A percentile compares a stretch with the other conserved stretches of the same genome.
phyloP scores from a whole-genome alignment of 495 filamentous ascomycete genomes.

The Chlorociboria aeruginascens region DNA sequence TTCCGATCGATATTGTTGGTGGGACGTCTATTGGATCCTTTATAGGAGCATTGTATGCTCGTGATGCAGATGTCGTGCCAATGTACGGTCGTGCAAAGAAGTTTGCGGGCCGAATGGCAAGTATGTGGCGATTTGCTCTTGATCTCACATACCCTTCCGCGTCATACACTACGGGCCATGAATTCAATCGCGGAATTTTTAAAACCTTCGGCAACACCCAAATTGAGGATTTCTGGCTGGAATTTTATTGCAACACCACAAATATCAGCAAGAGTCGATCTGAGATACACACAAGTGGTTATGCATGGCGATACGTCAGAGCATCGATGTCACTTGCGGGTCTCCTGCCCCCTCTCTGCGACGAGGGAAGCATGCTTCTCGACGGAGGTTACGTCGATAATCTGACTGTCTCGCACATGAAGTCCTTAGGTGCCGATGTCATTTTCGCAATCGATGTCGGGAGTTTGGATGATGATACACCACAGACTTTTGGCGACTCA shows the following conservation, averaged over 20 bases:
- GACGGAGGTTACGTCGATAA: slow-evolving; percentile 98
- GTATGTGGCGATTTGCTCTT: slow-evolving; percentile 92
- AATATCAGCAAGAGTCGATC: slow-evolving; percentile 85
- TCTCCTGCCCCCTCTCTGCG: slow-evolving; percentile 83
- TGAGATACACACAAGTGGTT: slow-evolving; percentile 88
- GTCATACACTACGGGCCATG: slow-evolving; percentile 95
- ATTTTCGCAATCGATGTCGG: slow-evolving; percentile 97
- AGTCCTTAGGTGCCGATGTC: slow-evolving; percentile 78
- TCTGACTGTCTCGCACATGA: slow-evolving; percentile 94
- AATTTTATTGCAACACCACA: slow-evolving; percentile 98
- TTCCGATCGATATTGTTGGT: slow-evolving; percentile 91
- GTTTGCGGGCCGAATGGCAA: slow-evolving; percentile 92
- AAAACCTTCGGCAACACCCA: slow-evolving; percentile 93
- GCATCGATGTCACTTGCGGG: slow-evolving; percentile 95
- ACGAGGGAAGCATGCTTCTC: slow-evolving; percentile 90
- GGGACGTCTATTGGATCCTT: slow-evolving; percentile 98
- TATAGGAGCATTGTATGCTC: slow-evolving; percentile 88
- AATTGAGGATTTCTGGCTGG: slow-evolving; percentile 98
- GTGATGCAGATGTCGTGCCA: slow-evolving; percentile 91
- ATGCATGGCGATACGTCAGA: slow-evolving; percentile 91
- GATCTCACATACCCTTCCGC: slow-evolving; percentile 91
- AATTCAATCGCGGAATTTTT: slow-evolving; percentile 98
- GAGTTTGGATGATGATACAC: slow-evolving; percentile 76
- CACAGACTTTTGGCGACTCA: slow-evolving; percentile 84
- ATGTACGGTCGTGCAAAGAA: slow-evolving; percentile 96